A percentile compares a stretch with the other conserved stretches of the same genome.
phyloP scores from a whole-genome alignment of 192 early-diverging fungal species.

The Entrophospora sp. region DNA sequence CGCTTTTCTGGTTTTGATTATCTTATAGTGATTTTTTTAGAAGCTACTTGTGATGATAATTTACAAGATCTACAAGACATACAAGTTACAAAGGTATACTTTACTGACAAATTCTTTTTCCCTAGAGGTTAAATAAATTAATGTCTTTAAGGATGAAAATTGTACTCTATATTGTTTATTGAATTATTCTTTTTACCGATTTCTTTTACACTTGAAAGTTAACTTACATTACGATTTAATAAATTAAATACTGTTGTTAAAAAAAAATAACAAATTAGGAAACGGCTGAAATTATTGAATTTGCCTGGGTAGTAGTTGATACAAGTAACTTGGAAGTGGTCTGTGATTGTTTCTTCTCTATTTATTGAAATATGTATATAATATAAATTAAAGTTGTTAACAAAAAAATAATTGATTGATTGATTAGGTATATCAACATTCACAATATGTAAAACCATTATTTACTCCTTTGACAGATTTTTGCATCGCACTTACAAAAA shows the following conservation, averaged over 20 bases:
- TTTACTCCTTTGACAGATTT: conserved; percentile 45
- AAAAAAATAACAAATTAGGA: too few species aligned
- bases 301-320: conserved; percentile 43
- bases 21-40: conserved; percentile 54
- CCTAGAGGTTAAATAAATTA: conserved; percentile 9
- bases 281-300: conserved; percentile 51
- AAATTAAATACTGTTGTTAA: too few species aligned
- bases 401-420: too few species aligned
- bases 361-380: too few species aligned
- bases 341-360: neutral
- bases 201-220: too few species aligned
- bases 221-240: too few species aligned
- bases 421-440: conserved; percentile 35
- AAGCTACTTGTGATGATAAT: too few species aligned
- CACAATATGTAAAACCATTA: conserved; percentile 41
- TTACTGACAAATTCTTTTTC: neutral
- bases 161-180: conserved; percentile 11
- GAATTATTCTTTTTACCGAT: too few species aligned
- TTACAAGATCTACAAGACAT: conserved; percentile 39
- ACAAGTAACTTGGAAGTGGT: conserved; percentile 33
- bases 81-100: conserved; percentile 49
- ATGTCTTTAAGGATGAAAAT: conserved; percentile 8
- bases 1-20: conserved; percentile 30
- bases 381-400: too few species aligned
- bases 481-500: conserved; percentile 49